Conservation (phyloP, 495 filamentous ascomycete species). For the Cudoniella acicularis region DNA sequence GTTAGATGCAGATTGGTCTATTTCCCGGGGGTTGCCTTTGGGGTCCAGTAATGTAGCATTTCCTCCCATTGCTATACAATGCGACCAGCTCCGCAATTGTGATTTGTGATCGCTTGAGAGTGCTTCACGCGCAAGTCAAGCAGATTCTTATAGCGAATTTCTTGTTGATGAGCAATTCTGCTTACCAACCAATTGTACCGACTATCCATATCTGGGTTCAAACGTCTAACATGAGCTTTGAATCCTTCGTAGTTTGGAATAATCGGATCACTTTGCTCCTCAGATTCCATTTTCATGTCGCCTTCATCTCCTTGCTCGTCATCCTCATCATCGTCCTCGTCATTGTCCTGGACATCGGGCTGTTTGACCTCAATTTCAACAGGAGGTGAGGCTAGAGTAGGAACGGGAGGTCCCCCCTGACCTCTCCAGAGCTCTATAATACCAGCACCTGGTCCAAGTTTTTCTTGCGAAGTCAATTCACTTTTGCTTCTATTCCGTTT, state of each 20-base stretch:
- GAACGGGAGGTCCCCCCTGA: conserved; percentile 57
- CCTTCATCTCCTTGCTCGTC: conserved; percentile 49
- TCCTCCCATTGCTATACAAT: conserved; percentile 66
- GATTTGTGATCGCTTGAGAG: conserved; percentile 45
- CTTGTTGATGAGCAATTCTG: conserved; percentile 79
- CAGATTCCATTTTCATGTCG: conserved; percentile 42
- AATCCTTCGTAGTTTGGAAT: conserved; percentile 76
- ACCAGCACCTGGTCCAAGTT: conserved; percentile 4
- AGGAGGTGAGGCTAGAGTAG: conserved; percentile 39
- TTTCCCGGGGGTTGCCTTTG: conserved; percentile 32
- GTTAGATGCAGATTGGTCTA: background rate
- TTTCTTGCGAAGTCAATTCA: conserved; percentile 46
- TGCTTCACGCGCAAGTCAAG: conserved; percentile 72
- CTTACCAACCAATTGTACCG: conserved; percentile 62
- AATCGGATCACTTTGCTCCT: conserved; percentile 48
- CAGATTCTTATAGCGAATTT: conserved; percentile 73
- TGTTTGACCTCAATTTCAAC: conserved; percentile 22
- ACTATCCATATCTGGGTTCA: conserved; percentile 56
- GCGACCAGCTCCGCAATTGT: conserved; percentile 55
- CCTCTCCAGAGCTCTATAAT: conserved; percentile 48
- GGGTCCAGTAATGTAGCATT: conserved; percentile 38
- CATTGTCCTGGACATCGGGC: conserved; percentile 23
- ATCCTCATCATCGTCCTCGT: conserved; percentile 51
- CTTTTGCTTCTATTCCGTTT: conserved; percentile 70
- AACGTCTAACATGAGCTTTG: conserved; percentile 63